Evolutionary conservation across 176 grass and related monocot genomes (phyloP), one percentile per base, ranked within the genome.

Genomic region (Pharus latifolius): DNA sequence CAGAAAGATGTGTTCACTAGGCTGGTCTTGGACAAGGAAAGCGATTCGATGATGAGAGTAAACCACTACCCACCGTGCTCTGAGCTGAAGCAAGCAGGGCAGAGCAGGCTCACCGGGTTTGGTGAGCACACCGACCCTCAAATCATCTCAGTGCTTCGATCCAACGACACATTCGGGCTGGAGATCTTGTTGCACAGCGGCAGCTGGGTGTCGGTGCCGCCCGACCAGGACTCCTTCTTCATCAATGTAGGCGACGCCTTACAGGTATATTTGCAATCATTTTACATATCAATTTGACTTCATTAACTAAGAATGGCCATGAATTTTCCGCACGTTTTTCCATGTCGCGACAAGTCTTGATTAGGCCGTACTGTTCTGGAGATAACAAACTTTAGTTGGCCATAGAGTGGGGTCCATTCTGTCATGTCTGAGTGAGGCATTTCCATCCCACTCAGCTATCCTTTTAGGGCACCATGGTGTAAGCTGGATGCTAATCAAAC

Each of bases 111-210:
- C 1, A 96, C 79, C 12, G 92, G 88, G 13, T 96, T 96, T 54
- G 92, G 92, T 10, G 92, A 91, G 82, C 92, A 96, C 85, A 96
- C 92, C 0, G 92, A 96, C 56, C 92, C 92, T 3, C 92, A 96
- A 65, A 65, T 96, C 75, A 75, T 96, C 54, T 96, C 92, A 0
- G 75, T 91, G n/a, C 77, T 91, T 37, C 81, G 85, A 4, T 91
- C 92, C n/a, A 96, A 96, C 38, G 72, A 67, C 63, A 60, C 85
- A 2, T 65, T 82, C 0, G 92, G 92, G 7, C 59, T 96, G 0
- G 79, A 96, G 82, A 86, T 96, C 73, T 59, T 79, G 10, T 41
- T 91, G n/a, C 83, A 51, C 0, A 88, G 91, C 15, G 92, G 82
- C 8, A 60, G 32, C 24, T 96, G 92, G 92, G 82, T 64, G 5